Evolutionary conservation across 2,329 filamentous ascomycete genomes (phyloP).

Genomic region (Cyphellophora attinorum): DNA sequence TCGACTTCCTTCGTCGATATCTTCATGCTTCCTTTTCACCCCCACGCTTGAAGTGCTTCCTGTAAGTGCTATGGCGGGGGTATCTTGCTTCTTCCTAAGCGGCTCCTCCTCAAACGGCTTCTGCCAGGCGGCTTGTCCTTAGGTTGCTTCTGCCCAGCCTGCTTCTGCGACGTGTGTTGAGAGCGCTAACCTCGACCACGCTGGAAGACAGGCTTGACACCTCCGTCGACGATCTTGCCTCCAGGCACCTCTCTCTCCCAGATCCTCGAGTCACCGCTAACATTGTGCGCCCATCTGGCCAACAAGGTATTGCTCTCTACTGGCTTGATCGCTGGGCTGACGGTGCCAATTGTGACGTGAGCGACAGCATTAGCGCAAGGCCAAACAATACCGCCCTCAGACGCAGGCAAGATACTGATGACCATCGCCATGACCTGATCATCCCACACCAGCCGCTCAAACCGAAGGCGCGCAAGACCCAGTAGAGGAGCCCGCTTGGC

Average conservation of each 20-base stretch:
- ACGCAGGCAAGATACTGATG: conserved; percentile 50
- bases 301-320: conserved; percentile 89
- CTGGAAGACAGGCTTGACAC: conserved; percentile 41
- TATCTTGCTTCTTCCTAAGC: too few relatives aligned
- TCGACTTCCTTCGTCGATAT: too few relatives aligned
- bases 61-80: too few relatives aligned
- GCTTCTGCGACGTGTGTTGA: too few relatives aligned
- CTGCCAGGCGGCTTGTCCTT: too few relatives aligned
- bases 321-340: conserved; percentile 65
- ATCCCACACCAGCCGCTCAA: conserved; percentile 69
- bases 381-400: conserved; percentile 45
- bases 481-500: conserved; percentile 24
- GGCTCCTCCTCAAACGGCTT: too few relatives aligned
- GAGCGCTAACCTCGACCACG: conserved; percentile 6
- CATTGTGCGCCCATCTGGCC: conserved; percentile 58
- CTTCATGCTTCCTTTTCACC: too few relatives aligned
- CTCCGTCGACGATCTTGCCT: conserved; percentile 46
- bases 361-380: conserved; percentile 67
- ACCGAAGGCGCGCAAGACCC: conserved; percentile 35
- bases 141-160: too few relatives aligned
- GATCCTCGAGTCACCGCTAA: conserved; percentile 37
- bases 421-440: conserved; percentile 84
- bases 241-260: conserved; percentile 45
- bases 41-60: too few relatives aligned
- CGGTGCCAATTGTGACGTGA: conserved; percentile 85